These are phyloP conservation scores for Bonia amplexicaulis DNA, from an alignment of 176 grass and related monocot species.

Conservation along the genomic window DNA sequence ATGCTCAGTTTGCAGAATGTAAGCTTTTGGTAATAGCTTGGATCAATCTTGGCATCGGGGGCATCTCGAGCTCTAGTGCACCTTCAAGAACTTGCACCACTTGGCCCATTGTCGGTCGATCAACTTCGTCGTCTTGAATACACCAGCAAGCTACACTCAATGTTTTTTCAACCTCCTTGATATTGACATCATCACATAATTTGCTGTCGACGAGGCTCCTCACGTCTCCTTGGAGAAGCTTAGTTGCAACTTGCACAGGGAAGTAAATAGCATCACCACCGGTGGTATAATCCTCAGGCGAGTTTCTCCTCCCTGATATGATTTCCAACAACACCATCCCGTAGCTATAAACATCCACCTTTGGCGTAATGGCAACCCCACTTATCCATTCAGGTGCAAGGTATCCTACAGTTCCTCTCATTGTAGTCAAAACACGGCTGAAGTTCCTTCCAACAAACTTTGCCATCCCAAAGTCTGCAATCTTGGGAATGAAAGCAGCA, in stretches of 20 bases:
- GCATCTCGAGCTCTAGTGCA: neutral
- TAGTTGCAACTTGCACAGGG: neutral
- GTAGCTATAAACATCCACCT: conserved; percentile 24
- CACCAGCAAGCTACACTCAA: conserved; percentile 27
- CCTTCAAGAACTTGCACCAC: conserved; percentile 4
- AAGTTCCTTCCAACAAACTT: conserved; percentile 13
- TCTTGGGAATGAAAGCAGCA: neutral
- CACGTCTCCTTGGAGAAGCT: neutral
- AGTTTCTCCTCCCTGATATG: conserved; percentile 23
- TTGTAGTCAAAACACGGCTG: conserved; percentile 20
- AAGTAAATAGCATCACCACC: neutral
- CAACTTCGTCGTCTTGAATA: conserved; percentile 6
- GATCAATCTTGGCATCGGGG: neutral
- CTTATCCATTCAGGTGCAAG: conserved; percentile 33
- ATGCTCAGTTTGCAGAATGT: neutral
- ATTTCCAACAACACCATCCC: conserved; percentile 32
- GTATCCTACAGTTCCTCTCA: conserved; percentile 24
- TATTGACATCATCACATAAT: neutral
- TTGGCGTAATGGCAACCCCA: conserved; percentile 4
- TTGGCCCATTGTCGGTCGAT: conserved; percentile 1
- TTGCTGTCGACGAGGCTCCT: neutral
- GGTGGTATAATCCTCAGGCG: neutral
- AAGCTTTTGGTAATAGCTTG: neutral
- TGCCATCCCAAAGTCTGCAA: conserved; percentile 27
- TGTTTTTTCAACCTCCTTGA: neutral